Base-by-base conservation (phyloP, 2,329 filamentous ascomycete genomes). In the Lecanosticta acicola region DNA sequence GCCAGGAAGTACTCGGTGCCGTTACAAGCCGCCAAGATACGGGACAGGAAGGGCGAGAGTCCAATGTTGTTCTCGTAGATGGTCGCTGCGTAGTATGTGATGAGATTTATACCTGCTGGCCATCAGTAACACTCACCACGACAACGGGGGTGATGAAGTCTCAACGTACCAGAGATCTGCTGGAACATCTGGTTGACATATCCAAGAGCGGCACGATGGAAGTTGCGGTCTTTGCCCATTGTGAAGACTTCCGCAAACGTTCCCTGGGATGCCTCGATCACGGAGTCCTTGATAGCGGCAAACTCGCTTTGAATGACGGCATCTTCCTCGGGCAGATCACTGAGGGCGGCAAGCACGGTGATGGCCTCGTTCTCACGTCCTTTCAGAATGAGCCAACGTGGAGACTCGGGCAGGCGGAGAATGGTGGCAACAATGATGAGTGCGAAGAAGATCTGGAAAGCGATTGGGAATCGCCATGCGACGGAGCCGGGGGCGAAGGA, bases 61-160 rank as follows among this genome's bases (percentile, higher is more conserved):
- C 76, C 76, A 3, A 81, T 71, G 20, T 69, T 70, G 18, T 69
- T 68, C 43, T 74, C 64, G 48, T 75, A 76, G 40, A 79, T 75
- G 17, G 72, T 72, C 0, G 75, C 68, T 0, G 75, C 71, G 47
- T 64, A 64, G 41, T 65, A 64, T 4, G 53, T 57, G 14, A 57
- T 50, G 9, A 49, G 34, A n/a, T 50, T 43, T 29, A 40, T 41
- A 26, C n/a, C n/a, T n/a, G n/a, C n/a, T n/a, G n/a, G n/a, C n/a
- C n/a, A n/a, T n/a, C n/a, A n/a, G n/a, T n/a, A n/a, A n/a, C n/a
- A n/a, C n/a, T n/a, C n/a, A n/a, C n/a, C n/a, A n/a, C n/a, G n/a
- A n/a, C n/a, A n/a, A n/a, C n/a, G n/a, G n/a, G n/a, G n/a, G n/a
- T n/a, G n/a, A n/a, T n/a, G n/a, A 18, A n/a, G n/a, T n/a, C n/a